These are phyloP conservation scores for Auriscalpium microsporum DNA, from an alignment of 768 basidiomycete genomes.

Conservation along the genomic window DNA sequence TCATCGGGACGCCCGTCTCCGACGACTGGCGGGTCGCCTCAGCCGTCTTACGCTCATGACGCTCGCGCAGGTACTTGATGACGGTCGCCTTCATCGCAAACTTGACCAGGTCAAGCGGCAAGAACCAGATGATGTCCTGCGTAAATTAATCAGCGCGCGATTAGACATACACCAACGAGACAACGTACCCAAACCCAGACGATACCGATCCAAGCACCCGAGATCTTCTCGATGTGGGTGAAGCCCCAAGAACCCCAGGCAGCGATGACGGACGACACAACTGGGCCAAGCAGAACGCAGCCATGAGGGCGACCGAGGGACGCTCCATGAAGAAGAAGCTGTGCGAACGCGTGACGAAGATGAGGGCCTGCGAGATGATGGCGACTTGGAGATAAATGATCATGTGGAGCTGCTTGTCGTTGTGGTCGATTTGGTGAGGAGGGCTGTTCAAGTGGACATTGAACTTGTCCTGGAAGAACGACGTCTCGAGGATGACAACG, in stretches of 20 bases:
- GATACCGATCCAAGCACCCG: conserved; percentile 95
- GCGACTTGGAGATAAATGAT: conserved; percentile 95
- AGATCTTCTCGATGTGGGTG: conserved; percentile 71
- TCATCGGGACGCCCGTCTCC: conserved; percentile 60
- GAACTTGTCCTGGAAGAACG: conserved; percentile 86
- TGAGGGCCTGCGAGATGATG: conserved; percentile 97
- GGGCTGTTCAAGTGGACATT: conserved; percentile 45
- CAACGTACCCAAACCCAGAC: conserved; percentile 86
- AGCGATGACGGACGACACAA: conserved; percentile 93
- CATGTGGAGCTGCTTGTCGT: conserved; percentile 76
- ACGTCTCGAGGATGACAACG: conserved; percentile 75
- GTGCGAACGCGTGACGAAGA: conserved; percentile 93
- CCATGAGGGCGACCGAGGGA: conserved; percentile 80
- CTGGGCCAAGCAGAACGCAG: conserved; percentile 90
- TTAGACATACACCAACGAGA: background rate
- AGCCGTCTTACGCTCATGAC: conserved; percentile 34
- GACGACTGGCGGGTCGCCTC: conserved; percentile 25
- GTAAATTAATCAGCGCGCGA: background rate
- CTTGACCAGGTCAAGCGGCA: conserved; percentile 93
- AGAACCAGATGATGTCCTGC: conserved; percentile 93
- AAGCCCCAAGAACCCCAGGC: conserved; percentile 93
- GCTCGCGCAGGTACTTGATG: conserved; percentile 75
- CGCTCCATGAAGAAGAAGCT: conserved; percentile 97
- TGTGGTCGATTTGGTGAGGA: conserved; percentile 29
- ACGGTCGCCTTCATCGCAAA: conserved; percentile 92